These are phyloP conservation scores for Spencermartinsiella europaea DNA, from an alignment of 805 yeast genomes.

Conservation along the genomic window DNA sequence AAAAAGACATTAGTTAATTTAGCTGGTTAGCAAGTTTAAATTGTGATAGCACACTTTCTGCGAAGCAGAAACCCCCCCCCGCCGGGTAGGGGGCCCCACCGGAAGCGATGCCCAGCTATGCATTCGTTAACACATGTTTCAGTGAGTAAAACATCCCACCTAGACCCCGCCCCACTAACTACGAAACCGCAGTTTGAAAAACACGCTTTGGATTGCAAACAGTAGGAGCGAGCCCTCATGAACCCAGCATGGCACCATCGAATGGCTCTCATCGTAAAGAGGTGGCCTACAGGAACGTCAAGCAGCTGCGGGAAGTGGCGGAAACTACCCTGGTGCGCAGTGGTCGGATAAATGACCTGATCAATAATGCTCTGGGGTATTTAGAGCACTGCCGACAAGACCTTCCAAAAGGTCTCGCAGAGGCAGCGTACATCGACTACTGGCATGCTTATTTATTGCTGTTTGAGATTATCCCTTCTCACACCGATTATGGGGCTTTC, in stretches of 20 bases:
- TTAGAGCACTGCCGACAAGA: conserved; percentile 19
- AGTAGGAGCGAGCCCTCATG: neutral
- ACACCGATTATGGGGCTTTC: conserved; percentile 17
- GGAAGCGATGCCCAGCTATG: neutral
- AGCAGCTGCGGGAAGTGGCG: conserved; percentile 16
- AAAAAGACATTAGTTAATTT: too few species aligned
- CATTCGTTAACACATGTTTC: neutral
- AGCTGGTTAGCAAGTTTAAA: too few species aligned
- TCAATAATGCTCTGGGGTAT: conserved; percentile 21
- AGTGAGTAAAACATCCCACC: too few species aligned
- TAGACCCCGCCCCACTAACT: too few species aligned
- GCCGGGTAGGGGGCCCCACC: too few species aligned
- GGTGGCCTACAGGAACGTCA: conserved; percentile 7
- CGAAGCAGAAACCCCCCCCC: too few species aligned
- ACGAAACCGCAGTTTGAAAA: neutral
- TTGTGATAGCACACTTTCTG: too few species aligned
- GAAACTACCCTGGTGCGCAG: conserved; percentile 13
- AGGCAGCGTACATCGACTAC: conserved; percentile 22
- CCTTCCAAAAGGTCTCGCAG: conserved; percentile 16
- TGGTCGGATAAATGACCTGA: conserved; percentile 18
- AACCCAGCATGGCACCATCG: neutral
- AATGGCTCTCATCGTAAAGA: neutral
- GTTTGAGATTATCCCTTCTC: conserved; percentile 22
- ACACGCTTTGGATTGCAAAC: neutral
- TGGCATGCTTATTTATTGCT: conserved; percentile 21